A percentile compares a stretch with the other conserved stretches of the same genome.
Conservation (phyloP, 331 rosid species). For the Quercus phellos region DNA sequence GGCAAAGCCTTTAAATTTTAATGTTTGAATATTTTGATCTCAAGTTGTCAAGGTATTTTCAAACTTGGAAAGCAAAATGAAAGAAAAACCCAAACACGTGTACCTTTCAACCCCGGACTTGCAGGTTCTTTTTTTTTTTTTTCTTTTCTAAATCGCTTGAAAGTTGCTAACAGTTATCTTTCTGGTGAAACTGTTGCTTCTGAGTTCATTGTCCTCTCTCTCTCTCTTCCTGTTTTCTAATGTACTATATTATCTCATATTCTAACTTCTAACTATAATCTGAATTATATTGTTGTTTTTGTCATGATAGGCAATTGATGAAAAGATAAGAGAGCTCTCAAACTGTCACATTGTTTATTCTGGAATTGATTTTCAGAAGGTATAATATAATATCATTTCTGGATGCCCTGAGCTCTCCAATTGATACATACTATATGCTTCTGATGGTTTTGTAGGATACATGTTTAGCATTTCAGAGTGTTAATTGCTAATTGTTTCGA, state of each 20-base stretch:
- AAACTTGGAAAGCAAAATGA: neutral
- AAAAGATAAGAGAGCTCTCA: slow-evolving; percentile 90
- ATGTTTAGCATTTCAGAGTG: neutral
- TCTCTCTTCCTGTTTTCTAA: slow-evolving; percentile 17
- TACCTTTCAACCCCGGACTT: neutral
- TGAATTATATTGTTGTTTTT: slow-evolving; percentile 12
- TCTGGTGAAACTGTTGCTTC: neutral
- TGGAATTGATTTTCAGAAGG: slow-evolving; percentile 87
- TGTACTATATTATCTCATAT: neutral
- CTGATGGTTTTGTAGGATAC: neutral
- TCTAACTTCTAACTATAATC: neutral
- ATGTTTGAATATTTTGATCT: neutral
- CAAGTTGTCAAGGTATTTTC: neutral
- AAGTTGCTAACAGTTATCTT: neutral
- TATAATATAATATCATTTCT: slow-evolving; percentile 21
- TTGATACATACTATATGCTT: neutral
- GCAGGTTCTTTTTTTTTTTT: too few relatives aligned
- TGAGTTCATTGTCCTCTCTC: neutral
- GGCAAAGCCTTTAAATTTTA: neutral
- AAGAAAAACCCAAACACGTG: neutral
- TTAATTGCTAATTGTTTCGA: neutral
- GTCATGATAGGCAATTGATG: slow-evolving; percentile 80
- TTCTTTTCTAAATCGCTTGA: neutral
- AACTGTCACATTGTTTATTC: slow-evolving; percentile 87
- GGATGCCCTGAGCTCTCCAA: neutral